Conservation (phyloP, 495 filamentous ascomycete genomes). For the Pseudomonodictys pantanalensis region DNA sequence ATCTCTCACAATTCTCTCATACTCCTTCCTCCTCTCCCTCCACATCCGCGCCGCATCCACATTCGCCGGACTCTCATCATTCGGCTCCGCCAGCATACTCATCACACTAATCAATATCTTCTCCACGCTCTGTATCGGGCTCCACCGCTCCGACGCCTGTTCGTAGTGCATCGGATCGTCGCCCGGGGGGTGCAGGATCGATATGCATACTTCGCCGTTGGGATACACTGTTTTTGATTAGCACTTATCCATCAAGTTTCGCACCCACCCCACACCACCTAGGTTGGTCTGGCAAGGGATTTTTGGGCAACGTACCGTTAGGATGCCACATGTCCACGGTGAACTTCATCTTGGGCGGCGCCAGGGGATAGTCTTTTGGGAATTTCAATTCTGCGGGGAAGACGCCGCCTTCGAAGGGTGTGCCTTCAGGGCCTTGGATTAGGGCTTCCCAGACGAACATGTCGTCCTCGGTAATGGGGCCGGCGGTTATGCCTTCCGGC, state of each 20-base stretch:
- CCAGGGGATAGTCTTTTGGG: conserved; percentile 91
- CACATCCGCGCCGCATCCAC: conserved; percentile 99
- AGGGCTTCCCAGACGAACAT: conserved; percentile 95
- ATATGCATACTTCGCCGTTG: conserved; percentile 90
- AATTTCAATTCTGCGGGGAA: conserved; percentile 95
- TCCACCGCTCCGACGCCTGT: conserved; percentile 92
- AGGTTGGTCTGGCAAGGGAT: neutral
- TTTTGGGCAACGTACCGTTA: conserved; percentile 62
- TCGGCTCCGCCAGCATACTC: conserved; percentile 98
- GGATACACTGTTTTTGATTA: conserved; percentile 68
- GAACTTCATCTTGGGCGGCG: conserved; percentile 93
- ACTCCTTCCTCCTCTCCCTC: conserved; percentile 79
- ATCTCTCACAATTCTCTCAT: conserved; percentile 81
- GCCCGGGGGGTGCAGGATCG: conserved; percentile 95
- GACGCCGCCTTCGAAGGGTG: conserved; percentile 90
- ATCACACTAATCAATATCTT: conserved; percentile 98
- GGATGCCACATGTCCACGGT: conserved; percentile 91
- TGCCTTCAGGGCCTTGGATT: conserved; percentile 92
- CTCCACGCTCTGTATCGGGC: conserved; percentile 93
- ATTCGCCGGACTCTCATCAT: conserved; percentile 97
- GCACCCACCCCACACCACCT: neutral
- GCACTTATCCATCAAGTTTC: neutral
- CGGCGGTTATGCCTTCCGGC: conserved; percentile 91
- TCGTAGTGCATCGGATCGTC: conserved; percentile 99
- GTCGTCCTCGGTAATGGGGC: conserved; percentile 90